Evolutionary conservation across 73 alveolate genomes (phyloP).

Genomic region (Breviolum minutum): DNA sequence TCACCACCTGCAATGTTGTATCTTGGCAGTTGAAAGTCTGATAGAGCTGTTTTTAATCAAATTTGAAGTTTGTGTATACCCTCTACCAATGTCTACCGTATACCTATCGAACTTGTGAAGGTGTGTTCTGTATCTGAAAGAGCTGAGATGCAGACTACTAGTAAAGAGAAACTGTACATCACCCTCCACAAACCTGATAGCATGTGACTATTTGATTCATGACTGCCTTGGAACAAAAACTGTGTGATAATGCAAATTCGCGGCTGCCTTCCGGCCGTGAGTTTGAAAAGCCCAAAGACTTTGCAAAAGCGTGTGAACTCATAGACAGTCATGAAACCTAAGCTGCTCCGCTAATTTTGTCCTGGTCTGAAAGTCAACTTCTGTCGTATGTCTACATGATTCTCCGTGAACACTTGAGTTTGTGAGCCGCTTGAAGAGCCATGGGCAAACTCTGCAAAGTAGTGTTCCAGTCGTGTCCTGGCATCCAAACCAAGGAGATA

Average conservation of each 20-base stretch:
- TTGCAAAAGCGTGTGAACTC: slow-evolving; percentile 62
- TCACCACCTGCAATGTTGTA: slow-evolving; percentile 9
- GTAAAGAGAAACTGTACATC: slow-evolving; percentile 56
- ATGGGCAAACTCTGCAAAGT: slow-evolving; percentile 60
- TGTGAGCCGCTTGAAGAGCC: slow-evolving; percentile 21
- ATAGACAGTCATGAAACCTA: slow-evolving; percentile 73
- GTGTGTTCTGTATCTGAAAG: background rate
- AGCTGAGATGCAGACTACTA: background rate
- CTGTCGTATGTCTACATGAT: background rate
- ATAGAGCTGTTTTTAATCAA: too few relatives aligned
- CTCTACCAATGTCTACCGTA: too few relatives aligned
- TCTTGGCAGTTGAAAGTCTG: background rate
- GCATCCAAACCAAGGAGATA: background rate
- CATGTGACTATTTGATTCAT: background rate
- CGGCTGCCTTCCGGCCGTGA: slow-evolving; percentile 1
- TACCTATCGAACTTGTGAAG: too few relatives aligned
- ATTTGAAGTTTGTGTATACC: too few relatives aligned
- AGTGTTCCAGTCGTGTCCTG: slow-evolving; percentile 58
- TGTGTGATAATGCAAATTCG: background rate
- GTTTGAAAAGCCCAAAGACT: slow-evolving; percentile 60
- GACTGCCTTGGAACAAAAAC: background rate
- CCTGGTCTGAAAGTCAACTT: background rate
- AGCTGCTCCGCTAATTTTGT: background rate
- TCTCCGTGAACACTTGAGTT: too few relatives aligned
- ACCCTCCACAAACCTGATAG: slow-evolving; percentile 64